Conservation (phyloP, 768 basidiomycete species). For the Leucosporidium creatinivorum region DNA sequence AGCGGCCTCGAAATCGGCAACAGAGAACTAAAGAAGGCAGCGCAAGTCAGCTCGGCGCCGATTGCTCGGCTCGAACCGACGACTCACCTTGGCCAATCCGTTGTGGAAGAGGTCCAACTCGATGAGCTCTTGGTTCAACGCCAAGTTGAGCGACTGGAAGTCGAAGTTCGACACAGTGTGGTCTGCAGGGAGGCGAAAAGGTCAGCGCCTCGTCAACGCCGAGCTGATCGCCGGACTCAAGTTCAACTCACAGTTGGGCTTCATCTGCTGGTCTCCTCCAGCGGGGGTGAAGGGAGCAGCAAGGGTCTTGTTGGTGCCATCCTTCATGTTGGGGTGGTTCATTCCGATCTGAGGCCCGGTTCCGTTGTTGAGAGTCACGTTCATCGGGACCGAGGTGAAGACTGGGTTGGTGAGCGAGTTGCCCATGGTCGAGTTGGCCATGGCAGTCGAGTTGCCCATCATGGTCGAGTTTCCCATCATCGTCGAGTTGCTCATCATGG, state of each 20-base stretch:
- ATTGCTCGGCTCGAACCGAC: neutral
- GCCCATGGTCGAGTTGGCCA: no score
- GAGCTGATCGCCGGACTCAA: no score
- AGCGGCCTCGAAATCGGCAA: constrained; percentile 52
- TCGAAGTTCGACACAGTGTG: constrained; percentile 43
- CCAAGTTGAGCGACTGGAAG: constrained; percentile 53
- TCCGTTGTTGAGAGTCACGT: no score
- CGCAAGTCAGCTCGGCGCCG: neutral
- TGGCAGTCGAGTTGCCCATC: no score
- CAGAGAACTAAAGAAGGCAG: constrained; percentile 45
- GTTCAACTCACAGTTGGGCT: constrained; percentile 1
- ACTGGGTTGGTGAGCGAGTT: no score
- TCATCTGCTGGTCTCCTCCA: constrained; percentile 11
- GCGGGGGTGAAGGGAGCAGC: constrained; percentile 16
- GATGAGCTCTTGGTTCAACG: constrained; percentile 59
- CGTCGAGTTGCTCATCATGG: no score
- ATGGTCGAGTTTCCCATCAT: no score
- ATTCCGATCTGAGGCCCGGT: no score
- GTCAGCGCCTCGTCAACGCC: no score
- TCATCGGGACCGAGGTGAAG: no score
- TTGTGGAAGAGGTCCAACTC: constrained; percentile 52
- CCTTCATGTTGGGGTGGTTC: constrained; percentile 1
- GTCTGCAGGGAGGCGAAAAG: no score
- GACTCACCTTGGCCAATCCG: constrained; percentile 45
- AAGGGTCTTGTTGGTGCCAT: constrained; percentile 25